phyloP scores from a whole-genome alignment of 202 grass and related monocot species.

The Hordeum pubiflorum region DNA sequence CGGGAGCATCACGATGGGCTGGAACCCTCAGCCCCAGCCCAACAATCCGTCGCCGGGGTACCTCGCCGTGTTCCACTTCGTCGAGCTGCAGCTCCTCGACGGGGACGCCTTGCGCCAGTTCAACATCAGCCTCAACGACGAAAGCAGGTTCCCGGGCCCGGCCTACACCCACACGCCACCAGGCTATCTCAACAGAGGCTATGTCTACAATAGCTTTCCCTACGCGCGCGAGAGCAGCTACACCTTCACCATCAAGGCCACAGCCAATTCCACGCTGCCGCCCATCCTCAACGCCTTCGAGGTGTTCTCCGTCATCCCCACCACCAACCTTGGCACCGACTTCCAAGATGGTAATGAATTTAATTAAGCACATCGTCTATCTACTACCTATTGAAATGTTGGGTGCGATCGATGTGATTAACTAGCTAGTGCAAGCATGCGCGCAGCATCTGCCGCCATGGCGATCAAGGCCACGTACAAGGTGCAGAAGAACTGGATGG shows the following conservation, averaged over 20 bases:
- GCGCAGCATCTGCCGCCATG: conserved; percentile 39
- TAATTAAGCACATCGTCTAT: not conserved
- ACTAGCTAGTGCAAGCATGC: not conserved
- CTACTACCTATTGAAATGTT: not conserved
- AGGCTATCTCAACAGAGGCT: no score
- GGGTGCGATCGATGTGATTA: not conserved
- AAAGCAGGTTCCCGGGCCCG: no score
- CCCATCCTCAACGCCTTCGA: conserved; percentile 60
- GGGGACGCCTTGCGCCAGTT: not conserved
- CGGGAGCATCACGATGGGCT: conserved; percentile 24
- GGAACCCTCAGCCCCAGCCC: not conserved
- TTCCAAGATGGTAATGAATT: conserved; percentile 34
- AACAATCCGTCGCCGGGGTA: conserved; percentile 25
- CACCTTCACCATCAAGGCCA: conserved; percentile 35
- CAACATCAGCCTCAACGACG: conserved; percentile 37
- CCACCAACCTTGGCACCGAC: conserved; percentile 29
- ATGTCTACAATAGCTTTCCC: not conserved
- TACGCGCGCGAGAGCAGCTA: not conserved
- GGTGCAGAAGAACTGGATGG: conserved; percentile 57
- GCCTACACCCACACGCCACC: no score
- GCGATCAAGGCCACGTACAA: conserved; percentile 44
- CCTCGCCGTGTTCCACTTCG: conserved; percentile 26
- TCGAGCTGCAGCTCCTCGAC: not conserved
- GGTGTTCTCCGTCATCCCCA: conserved; percentile 30
- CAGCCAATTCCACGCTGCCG: conserved; percentile 41